Conservation (phyloP, 139 green algal species). For the Chlamydomonas sp. region DNA sequence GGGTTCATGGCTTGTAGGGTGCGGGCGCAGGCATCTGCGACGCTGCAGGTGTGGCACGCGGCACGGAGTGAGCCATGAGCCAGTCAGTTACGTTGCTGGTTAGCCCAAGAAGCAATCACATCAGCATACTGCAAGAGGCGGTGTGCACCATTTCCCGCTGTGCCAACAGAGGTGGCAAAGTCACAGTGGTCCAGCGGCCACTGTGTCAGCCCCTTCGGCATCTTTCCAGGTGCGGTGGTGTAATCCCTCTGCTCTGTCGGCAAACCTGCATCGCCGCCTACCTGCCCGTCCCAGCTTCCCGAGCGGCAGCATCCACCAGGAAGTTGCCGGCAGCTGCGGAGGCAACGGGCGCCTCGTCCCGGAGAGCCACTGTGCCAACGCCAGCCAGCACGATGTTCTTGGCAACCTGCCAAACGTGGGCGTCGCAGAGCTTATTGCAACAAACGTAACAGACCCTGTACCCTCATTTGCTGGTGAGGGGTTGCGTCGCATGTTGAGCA, state of each 20-base stretch:
- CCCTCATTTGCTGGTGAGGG: too few species aligned
- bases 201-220: too few species aligned
- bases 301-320: conserved; percentile 60
- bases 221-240: too few species aligned
- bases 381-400: conserved; percentile 95
- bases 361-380: conserved; percentile 75
- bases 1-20: conserved; percentile 93
- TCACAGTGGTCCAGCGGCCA: too few species aligned
- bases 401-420: conserved; percentile 70
- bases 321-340: conserved; percentile 69
- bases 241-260: too few species aligned
- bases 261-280: too few species aligned
- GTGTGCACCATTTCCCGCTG: too few species aligned
- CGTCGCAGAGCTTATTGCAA: background rate
- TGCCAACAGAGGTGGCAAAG: too few species aligned
- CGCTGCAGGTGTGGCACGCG: conserved; percentile 34
- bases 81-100: background rate
- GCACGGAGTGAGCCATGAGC: background rate
- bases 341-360: conserved; percentile 64
- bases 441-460: background rate
- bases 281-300: too few species aligned
- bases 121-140: too few species aligned
- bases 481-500: too few species aligned
- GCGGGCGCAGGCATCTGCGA: conserved; percentile 66
- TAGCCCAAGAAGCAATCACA: too few species aligned